A percentile compares a stretch with the other conserved stretches of the same genome.
Conservation (phyloP, 345 rosid species). For the Adansonia digitata region DNA sequence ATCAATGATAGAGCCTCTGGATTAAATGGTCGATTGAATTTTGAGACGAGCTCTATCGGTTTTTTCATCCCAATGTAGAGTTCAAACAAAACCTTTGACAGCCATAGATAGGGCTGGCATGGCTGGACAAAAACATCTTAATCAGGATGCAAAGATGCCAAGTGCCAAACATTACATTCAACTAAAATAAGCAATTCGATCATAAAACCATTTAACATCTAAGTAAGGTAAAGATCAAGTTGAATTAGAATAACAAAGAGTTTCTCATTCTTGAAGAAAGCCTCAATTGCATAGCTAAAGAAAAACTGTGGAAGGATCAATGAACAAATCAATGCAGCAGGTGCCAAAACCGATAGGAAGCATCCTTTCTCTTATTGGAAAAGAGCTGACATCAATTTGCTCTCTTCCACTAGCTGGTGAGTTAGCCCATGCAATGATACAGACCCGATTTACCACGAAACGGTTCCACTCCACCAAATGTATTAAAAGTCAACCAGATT, state of each 20-base stretch:
- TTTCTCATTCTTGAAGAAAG: slow-evolving; percentile 44
- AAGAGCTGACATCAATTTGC: slow-evolving; percentile 59
- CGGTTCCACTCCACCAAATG: slow-evolving; percentile 44
- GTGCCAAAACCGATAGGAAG: slow-evolving; percentile 71
- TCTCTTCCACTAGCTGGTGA: slow-evolving; percentile 72
- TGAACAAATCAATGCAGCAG: slow-evolving; percentile 52
- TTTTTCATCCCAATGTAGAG: not conserved
- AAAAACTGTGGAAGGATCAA: slow-evolving; percentile 73
- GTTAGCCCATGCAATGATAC: slow-evolving; percentile 69
- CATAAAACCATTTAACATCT: not conserved
- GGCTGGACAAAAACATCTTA: not conserved
- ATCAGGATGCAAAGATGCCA: not conserved
- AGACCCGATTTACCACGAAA: slow-evolving; percentile 76
- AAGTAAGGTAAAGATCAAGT: not conserved
- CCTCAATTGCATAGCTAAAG: slow-evolving; percentile 48
- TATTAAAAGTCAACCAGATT: slow-evolving; percentile 16
- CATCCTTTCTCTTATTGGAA: slow-evolving; percentile 61
- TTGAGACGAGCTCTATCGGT: not conserved
- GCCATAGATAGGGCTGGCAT: not conserved
- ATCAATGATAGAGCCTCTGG: not conserved
- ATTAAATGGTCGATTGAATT: not conserved
- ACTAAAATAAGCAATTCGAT: not conserved
- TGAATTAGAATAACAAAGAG: slow-evolving; percentile 32
- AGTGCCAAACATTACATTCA: not conserved
- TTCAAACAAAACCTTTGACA: not conserved